Evolutionary conservation across 805 yeast species (phyloP).

Genomic region (Vanderwaltozyma yarrowii): DNA sequence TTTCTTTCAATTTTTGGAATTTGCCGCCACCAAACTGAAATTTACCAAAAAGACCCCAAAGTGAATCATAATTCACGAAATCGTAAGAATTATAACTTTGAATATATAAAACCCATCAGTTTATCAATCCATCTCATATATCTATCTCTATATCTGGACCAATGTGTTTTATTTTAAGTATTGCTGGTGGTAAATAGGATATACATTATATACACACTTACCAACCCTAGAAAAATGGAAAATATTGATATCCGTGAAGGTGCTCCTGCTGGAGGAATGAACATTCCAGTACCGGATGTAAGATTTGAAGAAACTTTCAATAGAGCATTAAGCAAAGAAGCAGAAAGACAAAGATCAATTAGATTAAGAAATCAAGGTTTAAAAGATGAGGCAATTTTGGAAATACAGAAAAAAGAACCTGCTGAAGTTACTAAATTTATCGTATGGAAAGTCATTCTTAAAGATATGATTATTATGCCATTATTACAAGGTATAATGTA

Average conservation of each 20-base stretch:
- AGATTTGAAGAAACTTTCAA: slow-evolving; percentile 56
- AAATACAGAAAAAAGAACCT: slow-evolving; percentile 7
- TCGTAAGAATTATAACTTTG: not conserved
- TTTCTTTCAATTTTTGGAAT: not conserved
- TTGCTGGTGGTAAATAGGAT: too few relatives aligned
- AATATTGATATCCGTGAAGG: not conserved
- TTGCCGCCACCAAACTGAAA: not conserved
- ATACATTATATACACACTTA: too few relatives aligned
- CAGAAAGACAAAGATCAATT: slow-evolving; percentile 11
- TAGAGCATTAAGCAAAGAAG: slow-evolving; percentile 28
- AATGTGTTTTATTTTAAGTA: too few relatives aligned
- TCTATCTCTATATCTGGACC: too few relatives aligned
- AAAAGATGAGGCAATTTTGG: slow-evolving; percentile 1
- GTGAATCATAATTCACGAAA: not conserved
- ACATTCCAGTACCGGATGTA: slow-evolving; percentile 45
- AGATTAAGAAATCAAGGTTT: slow-evolving; percentile 6
- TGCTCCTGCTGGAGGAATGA: not conserved
- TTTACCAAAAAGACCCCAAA: not conserved
- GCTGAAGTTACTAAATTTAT: slow-evolving; percentile 32
- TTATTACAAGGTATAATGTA: slow-evolving; percentile 42
- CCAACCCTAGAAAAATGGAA: not conserved
- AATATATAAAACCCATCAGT: too few relatives aligned
- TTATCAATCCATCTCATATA: too few relatives aligned
- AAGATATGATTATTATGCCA: slow-evolving; percentile 46
- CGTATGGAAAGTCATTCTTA: slow-evolving; percentile 37